Evolutionary conservation across 78 protist genomes (phyloP).

Genomic region (Speleostelium caveatum): DNA sequence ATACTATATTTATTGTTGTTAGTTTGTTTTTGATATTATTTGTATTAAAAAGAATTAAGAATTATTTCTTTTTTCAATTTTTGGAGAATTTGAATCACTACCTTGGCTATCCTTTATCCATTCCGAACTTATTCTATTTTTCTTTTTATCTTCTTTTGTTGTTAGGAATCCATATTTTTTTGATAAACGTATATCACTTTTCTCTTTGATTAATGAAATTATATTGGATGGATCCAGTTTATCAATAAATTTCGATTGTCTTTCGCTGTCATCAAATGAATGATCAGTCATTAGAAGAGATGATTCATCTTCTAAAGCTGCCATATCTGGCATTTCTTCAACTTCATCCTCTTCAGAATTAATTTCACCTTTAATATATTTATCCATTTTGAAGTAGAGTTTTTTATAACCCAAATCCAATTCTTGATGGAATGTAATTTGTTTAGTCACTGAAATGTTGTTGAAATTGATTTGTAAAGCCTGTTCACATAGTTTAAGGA

Average conservation of each 20-base stretch:
- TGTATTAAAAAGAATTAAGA: neutral
- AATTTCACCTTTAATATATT: slow-evolving; percentile 55
- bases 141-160: slow-evolving; percentile 26
- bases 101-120: too few relatives aligned
- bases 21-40: too few relatives aligned
- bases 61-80: neutral
- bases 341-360: slow-evolving; percentile 38
- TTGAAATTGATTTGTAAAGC: slow-evolving; percentile 22
- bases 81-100: neutral
- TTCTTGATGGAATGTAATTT: slow-evolving; percentile 54
- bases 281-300: slow-evolving; percentile 50
- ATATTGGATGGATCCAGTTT: too few relatives aligned
- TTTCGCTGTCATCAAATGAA: slow-evolving; percentile 48
- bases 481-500: slow-evolving; percentile 22
- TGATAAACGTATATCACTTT: neutral
- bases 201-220: neutral
- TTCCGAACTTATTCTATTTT: slow-evolving; percentile 16
- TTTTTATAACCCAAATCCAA: slow-evolving; percentile 40
- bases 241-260: slow-evolving; percentile 8
- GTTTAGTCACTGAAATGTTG: slow-evolving; percentile 11
- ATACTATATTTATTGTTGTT: neutral
- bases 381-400: slow-evolving; percentile 40
- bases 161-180: slow-evolving; percentile 28
- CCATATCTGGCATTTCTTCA: slow-evolving; percentile 3
- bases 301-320: slow-evolving; percentile 13